Evolutionary conservation across 306 rosid genomes (phyloP), one percentile per base, ranked within the genome.

Genomic region (Prunus padus): DNA sequence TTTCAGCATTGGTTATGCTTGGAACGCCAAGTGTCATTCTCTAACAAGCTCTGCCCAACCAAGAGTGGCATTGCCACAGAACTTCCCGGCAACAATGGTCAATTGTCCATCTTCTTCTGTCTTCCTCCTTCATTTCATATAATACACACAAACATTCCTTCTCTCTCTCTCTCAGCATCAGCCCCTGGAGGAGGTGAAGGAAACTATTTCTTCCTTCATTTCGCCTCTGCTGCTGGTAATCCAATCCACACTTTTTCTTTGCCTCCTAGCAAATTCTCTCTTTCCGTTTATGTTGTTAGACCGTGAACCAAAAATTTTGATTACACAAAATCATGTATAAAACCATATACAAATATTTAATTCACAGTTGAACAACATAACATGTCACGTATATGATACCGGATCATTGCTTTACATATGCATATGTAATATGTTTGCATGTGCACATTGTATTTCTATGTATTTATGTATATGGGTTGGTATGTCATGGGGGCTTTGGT

Each of bases 11-110:
- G 64, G 49, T 16, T 52, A n/a, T 28, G 33, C 74, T 8, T 1
- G 63, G 31, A 7, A 37, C 18, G 37, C 65, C 67, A 57, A 42
- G 55, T 72, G 76, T 72, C 76, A 37, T 22, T 22, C 52, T 37
- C 13, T 37, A 33, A 40, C 18, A 40, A 42, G 54, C 52, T 33
- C 19, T 20, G 33, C 23, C 4, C 23, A 64, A 0, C 68, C 23
- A 33, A 18, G 68, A 25, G 31, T 70, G 63, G 73, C 46, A 31
- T 55, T 42, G 76, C 67, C 76, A 22, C 76, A 72, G 25, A 71
- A 52, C 11, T 42, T 42, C 18, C 76, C 67, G 67, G 76, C 44
- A 37, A 57, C 25, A 57, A 56, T 72, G 54, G 55, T 40, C 52
- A 20, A 40, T 37, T 65, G 50, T 37, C 70, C 52, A 65, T 33